These are phyloP conservation scores for Lodderomyces parapsilosis DNA, from an alignment of 1,139 yeast genomes.

Conservation along the genomic window DNA sequence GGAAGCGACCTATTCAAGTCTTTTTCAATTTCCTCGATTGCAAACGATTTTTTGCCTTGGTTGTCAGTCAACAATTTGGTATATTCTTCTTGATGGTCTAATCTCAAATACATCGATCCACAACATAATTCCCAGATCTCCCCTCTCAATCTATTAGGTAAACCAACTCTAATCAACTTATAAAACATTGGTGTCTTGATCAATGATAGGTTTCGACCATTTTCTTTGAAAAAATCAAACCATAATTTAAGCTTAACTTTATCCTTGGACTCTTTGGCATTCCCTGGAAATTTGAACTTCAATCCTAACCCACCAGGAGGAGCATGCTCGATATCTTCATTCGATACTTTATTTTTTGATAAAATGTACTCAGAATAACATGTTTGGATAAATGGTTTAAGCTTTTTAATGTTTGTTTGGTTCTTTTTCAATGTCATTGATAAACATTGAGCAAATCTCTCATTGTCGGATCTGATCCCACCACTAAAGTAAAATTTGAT, in stretches of 20 bases:
- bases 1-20: conserved; percentile 93
- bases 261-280: conserved; percentile 72
- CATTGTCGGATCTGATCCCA: conserved; percentile 78
- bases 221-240: conserved; percentile 83
- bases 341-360: conserved; percentile 53
- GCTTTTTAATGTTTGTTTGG: conserved; percentile 55
- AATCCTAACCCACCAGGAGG: conserved; percentile 89
- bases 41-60: conserved; percentile 65
- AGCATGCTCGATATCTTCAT: conserved; percentile 45
- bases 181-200: conserved; percentile 76
- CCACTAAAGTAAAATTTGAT: conserved; percentile 76
- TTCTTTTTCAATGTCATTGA: conserved; percentile 65
- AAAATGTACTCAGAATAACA: conserved; percentile 85
- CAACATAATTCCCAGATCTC: conserved; percentile 94
- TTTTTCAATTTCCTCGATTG: conserved; percentile 95
- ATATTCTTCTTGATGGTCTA: conserved; percentile 63
- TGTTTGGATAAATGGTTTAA: conserved; percentile 66
- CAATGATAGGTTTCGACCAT: conserved; percentile 82
- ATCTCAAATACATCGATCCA: conserved; percentile 79
- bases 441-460: conserved; percentile 69
- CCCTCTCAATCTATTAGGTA: conserved; percentile 90
- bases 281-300: conserved; percentile 85
- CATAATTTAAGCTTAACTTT: conserved; percentile 86
- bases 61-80: conserved; percentile 56
- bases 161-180: conserved; percentile 81